Conservation (phyloP, 2,329 filamentous ascomycete species). For the Neopestalotiopsis sp. region DNA sequence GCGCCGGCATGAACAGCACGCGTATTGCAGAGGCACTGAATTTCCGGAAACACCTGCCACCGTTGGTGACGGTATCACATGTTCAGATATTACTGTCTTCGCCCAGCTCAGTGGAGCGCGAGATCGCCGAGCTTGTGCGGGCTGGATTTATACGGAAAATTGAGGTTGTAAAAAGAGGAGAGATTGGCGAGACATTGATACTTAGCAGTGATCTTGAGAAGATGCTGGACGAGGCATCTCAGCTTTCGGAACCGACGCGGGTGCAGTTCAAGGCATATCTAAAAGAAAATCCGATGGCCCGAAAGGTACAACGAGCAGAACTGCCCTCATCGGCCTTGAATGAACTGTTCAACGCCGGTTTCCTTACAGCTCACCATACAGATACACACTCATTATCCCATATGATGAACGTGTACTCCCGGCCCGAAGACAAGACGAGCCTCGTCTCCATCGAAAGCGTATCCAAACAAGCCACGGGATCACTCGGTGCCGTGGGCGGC, state of each 20-base stretch:
- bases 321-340: slow-evolving; percentile 35
- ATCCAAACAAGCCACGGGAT: slow-evolving; percentile 70
- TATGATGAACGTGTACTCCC: slow-evolving; percentile 46
- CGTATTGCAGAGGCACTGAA: slow-evolving; percentile 68
- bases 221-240: slow-evolving; percentile 43
- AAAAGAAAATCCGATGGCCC: slow-evolving; percentile 51
- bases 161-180: slow-evolving; percentile 64
- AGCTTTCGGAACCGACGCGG: slow-evolving; percentile 48
- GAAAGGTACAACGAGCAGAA: slow-evolving; percentile 41
- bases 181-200: slow-evolving; percentile 69
- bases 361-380: slow-evolving; percentile 60
- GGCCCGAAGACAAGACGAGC: slow-evolving; percentile 59
- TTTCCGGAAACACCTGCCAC: slow-evolving; percentile 63
- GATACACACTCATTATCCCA: slow-evolving; percentile 37
- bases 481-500: slow-evolving; percentile 71
- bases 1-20: slow-evolving; percentile 66
- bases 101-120: slow-evolving; percentile 69
- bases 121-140: slow-evolving; percentile 64
- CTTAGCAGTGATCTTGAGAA: slow-evolving; percentile 60
- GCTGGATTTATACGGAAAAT: slow-evolving; percentile 65
- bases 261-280: slow-evolving; percentile 59
- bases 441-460: slow-evolving; percentile 67
- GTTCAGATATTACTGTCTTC: slow-evolving; percentile 66
- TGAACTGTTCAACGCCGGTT: slow-evolving; percentile 67
- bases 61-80: slow-evolving; percentile 69